Percentiles rank a stretch among this genome's conserved stretches.
Conservation (phyloP, 305 asterid species). For the Solanum hybrid region DNA sequence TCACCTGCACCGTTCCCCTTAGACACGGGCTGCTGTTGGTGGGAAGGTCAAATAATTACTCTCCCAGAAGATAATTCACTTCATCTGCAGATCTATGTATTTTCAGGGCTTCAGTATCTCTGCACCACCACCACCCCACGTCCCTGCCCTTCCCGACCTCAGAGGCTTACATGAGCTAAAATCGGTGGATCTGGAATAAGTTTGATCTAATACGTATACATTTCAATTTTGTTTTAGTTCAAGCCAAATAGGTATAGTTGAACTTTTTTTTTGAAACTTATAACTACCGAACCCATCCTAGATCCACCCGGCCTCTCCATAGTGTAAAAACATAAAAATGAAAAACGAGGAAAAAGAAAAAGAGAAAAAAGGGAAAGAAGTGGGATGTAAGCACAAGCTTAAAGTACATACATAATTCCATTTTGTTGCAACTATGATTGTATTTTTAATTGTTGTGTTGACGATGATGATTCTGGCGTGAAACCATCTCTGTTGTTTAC, state of each 20-base stretch:
- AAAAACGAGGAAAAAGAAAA: background rate
- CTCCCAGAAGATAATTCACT: background rate
- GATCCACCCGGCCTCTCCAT: background rate
- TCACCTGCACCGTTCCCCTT: background rate
- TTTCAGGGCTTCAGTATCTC: background rate
- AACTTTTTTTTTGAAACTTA: background rate
- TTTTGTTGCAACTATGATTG: background rate
- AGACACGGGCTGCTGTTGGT: background rate
- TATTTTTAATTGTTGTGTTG: background rate
- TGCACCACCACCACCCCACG: background rate
- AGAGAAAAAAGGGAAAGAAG: background rate
- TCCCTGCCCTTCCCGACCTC: background rate
- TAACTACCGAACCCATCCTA: background rate
- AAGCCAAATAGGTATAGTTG: background rate
- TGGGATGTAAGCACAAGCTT: background rate
- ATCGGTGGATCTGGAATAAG: background rate
- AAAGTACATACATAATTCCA: background rate
- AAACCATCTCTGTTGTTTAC: background rate
- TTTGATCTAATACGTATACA: background rate
- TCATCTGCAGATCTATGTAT: background rate
- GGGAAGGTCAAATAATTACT: background rate
- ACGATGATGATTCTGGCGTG: background rate
- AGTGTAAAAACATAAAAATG: background rate
- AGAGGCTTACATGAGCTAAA: background rate
- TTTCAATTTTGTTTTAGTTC: background rate